These are phyloP conservation scores for Paracoccidioides lutzii DNA, from an alignment of 2,329 filamentous ascomycete species.

Conservation along the genomic window DNA sequence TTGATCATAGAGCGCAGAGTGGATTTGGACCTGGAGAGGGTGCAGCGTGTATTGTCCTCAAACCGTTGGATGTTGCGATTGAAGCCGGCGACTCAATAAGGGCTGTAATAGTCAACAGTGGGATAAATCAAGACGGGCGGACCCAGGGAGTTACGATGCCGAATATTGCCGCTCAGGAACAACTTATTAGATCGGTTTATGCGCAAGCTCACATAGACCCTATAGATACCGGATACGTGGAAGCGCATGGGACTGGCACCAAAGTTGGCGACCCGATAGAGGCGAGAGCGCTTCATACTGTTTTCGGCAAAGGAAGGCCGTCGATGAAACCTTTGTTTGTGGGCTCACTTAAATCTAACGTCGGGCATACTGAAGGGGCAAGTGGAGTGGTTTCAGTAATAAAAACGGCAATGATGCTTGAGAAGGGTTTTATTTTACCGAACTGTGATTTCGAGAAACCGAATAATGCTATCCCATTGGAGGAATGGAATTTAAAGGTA, in stretches of 20 bases:
- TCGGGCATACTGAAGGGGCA: slow-evolving; percentile 19
- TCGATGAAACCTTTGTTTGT: slow-evolving; percentile 14
- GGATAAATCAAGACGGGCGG: slow-evolving; percentile 20
- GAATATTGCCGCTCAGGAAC: slow-evolving; percentile 22
- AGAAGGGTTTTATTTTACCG: slow-evolving; percentile 18
- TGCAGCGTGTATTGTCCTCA: slow-evolving; percentile 22
- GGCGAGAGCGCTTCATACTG: slow-evolving; percentile 14
- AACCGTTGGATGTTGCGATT: slow-evolving; percentile 21
- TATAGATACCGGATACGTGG: slow-evolving; percentile 22
- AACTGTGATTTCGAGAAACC: slow-evolving; percentile 16
- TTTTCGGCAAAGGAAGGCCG: neutral
- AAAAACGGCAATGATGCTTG: slow-evolving; percentile 17
- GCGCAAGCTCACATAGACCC: slow-evolving; percentile 18
- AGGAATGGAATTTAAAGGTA: slow-evolving; percentile 18
- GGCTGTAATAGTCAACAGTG: slow-evolving; percentile 23
- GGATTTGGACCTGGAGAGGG: slow-evolving; percentile 26
- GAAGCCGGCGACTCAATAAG: slow-evolving; percentile 25
- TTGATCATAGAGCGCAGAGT: slow-evolving; percentile 17
- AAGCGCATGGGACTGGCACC: slow-evolving; percentile 45
- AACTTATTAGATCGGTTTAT: slow-evolving; percentile 26
- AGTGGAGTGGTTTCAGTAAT: slow-evolving; percentile 19
- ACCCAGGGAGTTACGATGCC: slow-evolving; percentile 27
- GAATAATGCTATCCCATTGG: slow-evolving; percentile 16
- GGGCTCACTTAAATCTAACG: slow-evolving; percentile 20
- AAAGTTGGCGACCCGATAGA: slow-evolving; percentile 43